These are phyloP conservation scores for Marsdenia floribunda DNA, from an alignment of 257 asterid species.

Conservation along the genomic window DNA sequence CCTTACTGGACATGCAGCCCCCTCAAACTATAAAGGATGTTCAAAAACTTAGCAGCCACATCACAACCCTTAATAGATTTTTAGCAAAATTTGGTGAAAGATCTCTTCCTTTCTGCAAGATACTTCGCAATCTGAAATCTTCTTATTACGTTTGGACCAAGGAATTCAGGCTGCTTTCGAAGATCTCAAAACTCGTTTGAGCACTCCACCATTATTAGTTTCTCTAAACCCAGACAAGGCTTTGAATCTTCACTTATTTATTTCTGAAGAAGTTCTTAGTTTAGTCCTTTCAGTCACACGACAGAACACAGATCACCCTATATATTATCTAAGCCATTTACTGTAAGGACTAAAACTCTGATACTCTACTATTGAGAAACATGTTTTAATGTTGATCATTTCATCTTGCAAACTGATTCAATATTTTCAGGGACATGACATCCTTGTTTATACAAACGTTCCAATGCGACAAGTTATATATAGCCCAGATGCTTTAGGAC, in stretches of 20 bases:
- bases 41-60: rapidly evolving
- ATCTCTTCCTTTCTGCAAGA: neutral
- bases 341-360: neutral
- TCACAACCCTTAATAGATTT: neutral
- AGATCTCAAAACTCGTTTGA: neutral
- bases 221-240: neutral
- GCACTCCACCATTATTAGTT: neutral
- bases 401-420: neutral
- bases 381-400: neutral
- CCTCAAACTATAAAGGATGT: neutral
- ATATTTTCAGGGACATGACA: no score
- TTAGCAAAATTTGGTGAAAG: neutral
- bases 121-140: neutral
- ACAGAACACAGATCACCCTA: rapidly evolving
- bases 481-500: neutral
- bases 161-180: neutral
- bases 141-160: no score
- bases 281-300: no score
- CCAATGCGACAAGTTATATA: neutral
- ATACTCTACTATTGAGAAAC: neutral
- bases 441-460: neutral
- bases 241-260: no score
- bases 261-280: neutral
- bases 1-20: neutral
- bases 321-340: neutral